Conservation (phyloP, 345 rosid species). For the Turritis glabra region DNA sequence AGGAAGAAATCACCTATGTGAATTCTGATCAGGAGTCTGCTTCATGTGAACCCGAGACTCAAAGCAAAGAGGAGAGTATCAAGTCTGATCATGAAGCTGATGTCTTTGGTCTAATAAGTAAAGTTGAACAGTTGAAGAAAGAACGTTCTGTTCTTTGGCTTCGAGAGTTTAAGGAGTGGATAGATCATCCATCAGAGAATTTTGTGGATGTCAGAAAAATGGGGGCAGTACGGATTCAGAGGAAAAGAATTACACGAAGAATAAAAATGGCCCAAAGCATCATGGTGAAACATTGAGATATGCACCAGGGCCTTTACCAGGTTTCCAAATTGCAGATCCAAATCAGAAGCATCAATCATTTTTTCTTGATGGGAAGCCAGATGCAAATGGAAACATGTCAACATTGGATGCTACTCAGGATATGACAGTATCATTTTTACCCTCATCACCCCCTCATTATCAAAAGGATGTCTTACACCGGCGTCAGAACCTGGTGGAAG, state of each 20-base stretch:
- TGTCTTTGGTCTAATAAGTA: conserved; percentile 79
- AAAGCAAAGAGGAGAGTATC: conserved; percentile 64
- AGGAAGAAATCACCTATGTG: conserved; percentile 63
- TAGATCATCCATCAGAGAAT: conserved; percentile 68
- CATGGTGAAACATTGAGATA: conserved; percentile 55
- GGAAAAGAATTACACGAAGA: conserved; percentile 44
- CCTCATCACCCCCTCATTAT: conserved; percentile 88
- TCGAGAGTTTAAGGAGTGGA: conserved; percentile 93
- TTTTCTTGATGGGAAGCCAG: conserved; percentile 45
- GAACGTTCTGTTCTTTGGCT: conserved; percentile 88
- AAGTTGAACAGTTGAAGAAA: conserved; percentile 88
- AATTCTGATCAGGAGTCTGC: conserved; percentile 77
- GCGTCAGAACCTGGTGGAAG: conserved; percentile 86
- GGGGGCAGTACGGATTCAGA: conserved; percentile 32
- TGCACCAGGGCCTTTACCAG: conserved; percentile 49
- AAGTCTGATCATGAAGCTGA: conserved; percentile 81
- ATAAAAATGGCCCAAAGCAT: conserved; percentile 43
- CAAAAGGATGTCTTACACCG: conserved; percentile 80
- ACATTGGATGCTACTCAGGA: conserved; percentile 51
- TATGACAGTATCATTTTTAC: conserved; percentile 47
- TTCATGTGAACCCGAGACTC: conserved; percentile 70
- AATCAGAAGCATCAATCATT: conserved; percentile 45
- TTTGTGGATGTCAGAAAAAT: conserved; percentile 40
- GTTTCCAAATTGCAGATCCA: conserved; percentile 53
- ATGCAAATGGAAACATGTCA: conserved; percentile 45